These are phyloP conservation scores for Cnidoscolus chayamansa DNA, from an alignment of 441 rosid species.

Conservation along the genomic window DNA sequence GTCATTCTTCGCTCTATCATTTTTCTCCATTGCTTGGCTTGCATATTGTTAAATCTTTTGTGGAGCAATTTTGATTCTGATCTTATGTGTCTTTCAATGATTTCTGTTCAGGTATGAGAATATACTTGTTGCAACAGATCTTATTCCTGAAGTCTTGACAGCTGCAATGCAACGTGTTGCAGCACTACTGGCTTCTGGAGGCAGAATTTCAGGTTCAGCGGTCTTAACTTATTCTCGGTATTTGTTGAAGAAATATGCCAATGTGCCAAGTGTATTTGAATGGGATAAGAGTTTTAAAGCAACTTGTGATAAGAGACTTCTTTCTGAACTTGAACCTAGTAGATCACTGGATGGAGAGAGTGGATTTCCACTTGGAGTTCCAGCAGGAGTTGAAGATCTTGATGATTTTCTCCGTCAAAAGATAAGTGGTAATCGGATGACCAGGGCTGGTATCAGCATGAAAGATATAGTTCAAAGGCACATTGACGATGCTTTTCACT, in stretches of 20 bases:
- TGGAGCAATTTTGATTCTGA: background rate
- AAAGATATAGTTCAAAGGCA: slow-evolving; percentile 71
- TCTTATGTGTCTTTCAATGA: slow-evolving; percentile 22
- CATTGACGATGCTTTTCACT: slow-evolving; percentile 63
- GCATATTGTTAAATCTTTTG: background rate
- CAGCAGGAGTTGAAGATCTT: slow-evolving; percentile 78
- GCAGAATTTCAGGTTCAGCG: slow-evolving; percentile 67
- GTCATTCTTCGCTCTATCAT: background rate
- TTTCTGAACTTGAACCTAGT: slow-evolving; percentile 92
- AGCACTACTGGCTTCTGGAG: slow-evolving; percentile 59
- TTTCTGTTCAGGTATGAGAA: slow-evolving; percentile 80
- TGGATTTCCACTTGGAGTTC: slow-evolving; percentile 82
- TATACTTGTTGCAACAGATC: slow-evolving; percentile 75
- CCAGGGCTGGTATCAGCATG: slow-evolving; percentile 87
- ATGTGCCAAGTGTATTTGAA: slow-evolving; percentile 72
- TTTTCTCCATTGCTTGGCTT: slow-evolving; percentile 1
- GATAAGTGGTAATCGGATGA: slow-evolving; percentile 57
- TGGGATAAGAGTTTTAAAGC: slow-evolving; percentile 81
- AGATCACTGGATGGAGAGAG: slow-evolving; percentile 68
- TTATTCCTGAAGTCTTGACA: slow-evolving; percentile 82
- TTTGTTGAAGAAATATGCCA: slow-evolving; percentile 74
- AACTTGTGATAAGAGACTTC: slow-evolving; percentile 74
- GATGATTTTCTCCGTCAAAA: slow-evolving; percentile 91
- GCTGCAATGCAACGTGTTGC: slow-evolving; percentile 64
- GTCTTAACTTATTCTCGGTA: slow-evolving; percentile 71